Percentiles rank a stretch among this genome's conserved stretches.
Conservation (phyloP, 148 eudicot genomes). For the Hydrangea macrophylla region DNA sequence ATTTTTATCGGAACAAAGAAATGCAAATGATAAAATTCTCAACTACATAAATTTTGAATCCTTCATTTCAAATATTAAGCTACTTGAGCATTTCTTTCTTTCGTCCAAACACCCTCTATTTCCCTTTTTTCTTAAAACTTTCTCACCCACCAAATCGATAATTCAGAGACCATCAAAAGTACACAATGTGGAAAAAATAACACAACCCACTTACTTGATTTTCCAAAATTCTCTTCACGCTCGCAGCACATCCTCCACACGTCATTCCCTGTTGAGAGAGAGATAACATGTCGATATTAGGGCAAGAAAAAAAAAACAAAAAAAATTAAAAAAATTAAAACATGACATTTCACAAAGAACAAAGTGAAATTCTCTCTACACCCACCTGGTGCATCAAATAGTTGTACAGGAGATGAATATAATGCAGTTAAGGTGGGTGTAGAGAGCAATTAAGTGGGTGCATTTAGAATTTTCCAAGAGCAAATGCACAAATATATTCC, state of each 20-base stretch:
- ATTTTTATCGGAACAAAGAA: background rate
- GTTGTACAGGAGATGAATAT: background rate
- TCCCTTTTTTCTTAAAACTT: background rate
- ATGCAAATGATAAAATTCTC: background rate
- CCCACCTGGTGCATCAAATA: background rate
- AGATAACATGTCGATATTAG: background rate
- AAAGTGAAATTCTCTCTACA: too few relatives aligned
- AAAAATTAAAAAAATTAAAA: background rate
- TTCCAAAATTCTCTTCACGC: constrained; percentile 92
- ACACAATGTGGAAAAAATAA: background rate
- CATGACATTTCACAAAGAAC: too few relatives aligned
- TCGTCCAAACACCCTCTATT: background rate
- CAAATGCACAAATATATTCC: background rate
- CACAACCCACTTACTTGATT: constrained; percentile 61
- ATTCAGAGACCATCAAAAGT: background rate
- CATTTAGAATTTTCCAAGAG: too few relatives aligned
- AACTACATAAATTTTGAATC: too few relatives aligned
- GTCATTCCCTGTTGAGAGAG: constrained; percentile 82
- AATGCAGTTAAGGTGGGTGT: background rate
- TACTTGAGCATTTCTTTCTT: background rate
- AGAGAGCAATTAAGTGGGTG: too few relatives aligned
- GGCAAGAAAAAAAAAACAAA: background rate
- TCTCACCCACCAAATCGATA: background rate
- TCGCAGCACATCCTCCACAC: constrained; percentile 93
- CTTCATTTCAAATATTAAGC: background rate